Evolutionary conservation across 2,329 filamentous ascomycete genomes (phyloP), one percentile per base, ranked within the genome.

Genomic region (Phyllosticta citrichinensis): DNA sequence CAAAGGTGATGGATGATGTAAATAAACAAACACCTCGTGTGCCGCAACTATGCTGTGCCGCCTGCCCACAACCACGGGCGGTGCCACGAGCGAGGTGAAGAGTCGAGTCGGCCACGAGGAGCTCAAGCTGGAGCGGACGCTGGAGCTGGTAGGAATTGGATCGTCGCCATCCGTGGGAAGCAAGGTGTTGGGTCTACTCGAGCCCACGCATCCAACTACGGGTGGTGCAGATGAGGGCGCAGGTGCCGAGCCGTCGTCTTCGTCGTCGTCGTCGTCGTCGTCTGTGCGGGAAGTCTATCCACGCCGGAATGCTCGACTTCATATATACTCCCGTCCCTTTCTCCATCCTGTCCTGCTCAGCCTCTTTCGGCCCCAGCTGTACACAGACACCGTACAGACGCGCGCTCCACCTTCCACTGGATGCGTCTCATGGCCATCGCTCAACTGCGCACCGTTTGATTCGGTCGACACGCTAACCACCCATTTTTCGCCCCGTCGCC

Each of bases 11-110:
- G 33, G 58, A 59, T 55, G 58, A 60, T 51, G 52, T 55, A 20
- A 50, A 54, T 56, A 56, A 61, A 56, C 58, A 61, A 61, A 61
- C 58, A 61, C 51, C 22, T 22, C 27, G 27, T 30, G 27, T 30
- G 27, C 27, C 27, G 27, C 27, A 17, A 40, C 11, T 12, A 40
- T 17, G 33, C 14, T 11, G 33, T 40, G 33, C 33, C 33, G 33
- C 33, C 33, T 22, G 22, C 8, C 33, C 22, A 22, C 33, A 17
- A 40, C 33, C 33, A 40, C 33, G 33, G 33, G 33, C 33, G 14
- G 33, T 40, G 33, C 33, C 33, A 40, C 33, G 33, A 40, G 33
- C 33, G 33, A 40, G 9, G 33, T 40, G 33, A 12, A 40, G 33
- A 40, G 33, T 40, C 33, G 14, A 40, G 14, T 14, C 11, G 33